Evolutionary conservation across 805 yeast genomes (phyloP), one percentile per base, ranked within the genome.

Genomic region (Wickerhamiella domercqiae): DNA sequence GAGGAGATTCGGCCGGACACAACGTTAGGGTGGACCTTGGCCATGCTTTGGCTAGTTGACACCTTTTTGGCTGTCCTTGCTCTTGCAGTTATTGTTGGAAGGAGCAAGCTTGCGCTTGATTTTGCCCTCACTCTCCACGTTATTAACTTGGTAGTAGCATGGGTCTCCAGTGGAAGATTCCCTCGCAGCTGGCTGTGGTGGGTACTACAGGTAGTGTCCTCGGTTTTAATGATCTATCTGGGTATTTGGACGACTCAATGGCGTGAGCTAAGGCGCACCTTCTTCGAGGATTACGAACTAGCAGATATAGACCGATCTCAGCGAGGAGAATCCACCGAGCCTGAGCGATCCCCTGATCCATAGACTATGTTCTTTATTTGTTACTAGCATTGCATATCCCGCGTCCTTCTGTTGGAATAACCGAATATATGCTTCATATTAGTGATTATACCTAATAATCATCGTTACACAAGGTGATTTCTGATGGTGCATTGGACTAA

Each of bases 81-180:
- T 52, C 74, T 87, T 52, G 82, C 93, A 1, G 59, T 86, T 2
- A 74, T 87, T 20, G 94, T 87, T 9, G 95, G 97, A 0, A 65
- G 97, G 40, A 79, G 94, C 30, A 90, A 87, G 55, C 62, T 87
- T 35, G 97, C 96, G 0, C 79, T 94, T 79, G 98, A 87, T 59
- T 87, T 90, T 61, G 95, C 94, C 7, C 53, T 87, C n/a, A 90
- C 98, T 0, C 72, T 87, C 13, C 95, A 90, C 56, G 72, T 78
- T 17, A 68, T 90, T 36, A 78, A 87, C 58, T 57, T 87, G 18
- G 37, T 74, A 3, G 73, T 82, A 3, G 81, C 74, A 0, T 74
- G 81, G 73, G 42, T 71, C 1, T 73, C 72, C 45, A 66, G 81
- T 1, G 68, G 72, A 0, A 64, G 67, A 21, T 68, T 87, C 44